phyloP scores from a whole-genome alignment of 1,284 basidiomycete species.

The Cerrena zonata region DNA sequence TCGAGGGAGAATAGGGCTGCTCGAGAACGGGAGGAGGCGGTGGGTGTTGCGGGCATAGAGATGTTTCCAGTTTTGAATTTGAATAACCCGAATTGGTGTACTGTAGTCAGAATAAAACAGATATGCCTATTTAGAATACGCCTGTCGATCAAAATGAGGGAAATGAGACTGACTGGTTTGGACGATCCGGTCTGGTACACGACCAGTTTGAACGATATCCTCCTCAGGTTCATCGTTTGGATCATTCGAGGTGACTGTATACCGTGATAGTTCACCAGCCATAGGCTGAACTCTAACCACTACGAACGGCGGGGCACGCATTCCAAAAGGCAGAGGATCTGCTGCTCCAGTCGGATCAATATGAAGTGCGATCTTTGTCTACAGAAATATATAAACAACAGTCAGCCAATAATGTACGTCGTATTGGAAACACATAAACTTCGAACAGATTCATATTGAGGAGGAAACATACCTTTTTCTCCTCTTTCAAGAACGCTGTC shows the following conservation, averaged over 20 bases:
- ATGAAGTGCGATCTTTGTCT: constrained; percentile 86
- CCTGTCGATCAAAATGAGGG: too few relatives aligned
- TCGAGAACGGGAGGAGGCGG: constrained; percentile 58
- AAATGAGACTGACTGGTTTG: constrained; percentile 60
- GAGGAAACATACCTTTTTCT: constrained; percentile 57
- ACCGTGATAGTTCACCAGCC: constrained; percentile 75
- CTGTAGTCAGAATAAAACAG: constrained; percentile 34
- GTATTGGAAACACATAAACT: not conserved
- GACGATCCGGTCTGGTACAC: constrained; percentile 66
- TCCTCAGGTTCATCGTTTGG: constrained; percentile 68
- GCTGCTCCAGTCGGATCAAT: constrained; percentile 71
- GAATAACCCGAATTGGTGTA: constrained; percentile 82
- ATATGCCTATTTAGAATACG: too few relatives aligned
- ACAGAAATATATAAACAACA: constrained; percentile 2
- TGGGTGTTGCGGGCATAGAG: constrained; percentile 78
- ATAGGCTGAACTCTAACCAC: constrained; percentile 74
- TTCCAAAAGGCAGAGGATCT: constrained; percentile 70
- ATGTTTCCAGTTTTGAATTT: constrained; percentile 72
- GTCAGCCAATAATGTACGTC: not conserved
- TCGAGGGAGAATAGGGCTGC: constrained; percentile 81
- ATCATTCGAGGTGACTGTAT: constrained; percentile 66
- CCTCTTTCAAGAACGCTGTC: constrained; percentile 66
- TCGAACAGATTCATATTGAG: not conserved
- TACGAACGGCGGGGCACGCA: constrained; percentile 63
- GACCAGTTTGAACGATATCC: constrained; percentile 76